phyloP scores from a whole-genome alignment of 768 basidiomycete genomes.

The Mycena pura region DNA sequence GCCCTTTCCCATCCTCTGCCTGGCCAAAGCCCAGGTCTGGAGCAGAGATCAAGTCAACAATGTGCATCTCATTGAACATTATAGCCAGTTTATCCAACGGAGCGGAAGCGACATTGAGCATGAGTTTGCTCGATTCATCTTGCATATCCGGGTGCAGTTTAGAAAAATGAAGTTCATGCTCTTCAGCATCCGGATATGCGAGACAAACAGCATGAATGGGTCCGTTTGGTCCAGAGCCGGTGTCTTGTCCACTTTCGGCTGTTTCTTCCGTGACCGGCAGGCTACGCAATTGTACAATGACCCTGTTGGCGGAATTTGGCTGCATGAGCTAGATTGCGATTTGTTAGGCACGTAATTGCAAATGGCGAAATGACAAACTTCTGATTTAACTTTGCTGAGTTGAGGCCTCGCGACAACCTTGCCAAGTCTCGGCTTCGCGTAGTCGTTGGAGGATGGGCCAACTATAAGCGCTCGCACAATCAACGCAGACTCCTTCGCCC shows the following conservation, averaged over 20 bases:
- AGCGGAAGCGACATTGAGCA: slow-evolving; percentile 52
- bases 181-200: slow-evolving; percentile 65
- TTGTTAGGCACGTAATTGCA: not conserved
- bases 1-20: slow-evolving; percentile 69
- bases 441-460: slow-evolving; percentile 49
- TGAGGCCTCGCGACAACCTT: slow-evolving; percentile 54
- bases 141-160: slow-evolving; percentile 40
- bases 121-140: slow-evolving; percentile 12
- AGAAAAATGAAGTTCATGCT: slow-evolving; percentile 64
- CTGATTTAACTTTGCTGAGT: slow-evolving; percentile 66
- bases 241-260: slow-evolving; percentile 24
- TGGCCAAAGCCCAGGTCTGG: slow-evolving; percentile 78
- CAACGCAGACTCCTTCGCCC: slow-evolving; percentile 68
- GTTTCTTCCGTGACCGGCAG: slow-evolving; percentile 57
- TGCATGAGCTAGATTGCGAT: slow-evolving; percentile 55
- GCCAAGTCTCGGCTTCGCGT: slow-evolving; percentile 45
- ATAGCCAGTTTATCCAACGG: slow-evolving; percentile 56
- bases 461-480: slow-evolving; percentile 73
- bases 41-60: slow-evolving; percentile 64
- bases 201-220: slow-evolving; percentile 86
- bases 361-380: slow-evolving; percentile 9
- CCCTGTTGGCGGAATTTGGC: slow-evolving; percentile 70
- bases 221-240: slow-evolving; percentile 29
- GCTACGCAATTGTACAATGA: slow-evolving; percentile 72
- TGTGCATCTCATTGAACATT: slow-evolving; percentile 63